Base-by-base conservation (phyloP, 1,284 basidiomycete species). In the Irpex sp. region DNA sequence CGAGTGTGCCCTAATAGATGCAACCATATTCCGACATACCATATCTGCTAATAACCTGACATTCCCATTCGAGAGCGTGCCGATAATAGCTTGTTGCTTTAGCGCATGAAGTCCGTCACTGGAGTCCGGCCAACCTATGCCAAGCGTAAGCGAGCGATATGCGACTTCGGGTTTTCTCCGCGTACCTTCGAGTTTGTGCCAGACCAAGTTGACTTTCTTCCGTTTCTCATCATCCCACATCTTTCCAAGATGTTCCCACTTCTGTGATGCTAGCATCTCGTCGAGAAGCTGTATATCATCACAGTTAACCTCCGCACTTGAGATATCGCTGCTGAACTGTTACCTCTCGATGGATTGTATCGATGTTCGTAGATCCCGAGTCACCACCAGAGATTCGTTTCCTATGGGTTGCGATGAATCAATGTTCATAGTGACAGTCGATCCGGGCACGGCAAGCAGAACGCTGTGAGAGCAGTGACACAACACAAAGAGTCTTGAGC, bases 41-140 rank as follows among this genome's bases (percentile, higher is more conserved):
- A 88, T 82, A 68, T 89, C 85, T 0, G 85, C 74, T 4, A 89
- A 76, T 2, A 88, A 75, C 13, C 83, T 76, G 47, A 86, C 75
- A 68, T 84, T 89, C 3, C 86, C 88, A 63, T 89, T 89, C 0
- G 88, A 88, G 0, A 90, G 75, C 2, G 82, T 77, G 0, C 78
- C 78, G 5, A 88, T 79, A 59, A 87, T 78, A 0, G 73, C 73
- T 7, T 82, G 70, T 59, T 83, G 80, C 75, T 84, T 85, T 56
- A 89, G 72, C 0, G 74, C 75, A 56, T 78, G 66, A 15, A 90
- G 74, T 0, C 85, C 85, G 0, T 77, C 73, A 6, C 78, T 70
- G 4, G 81, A 69, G 68, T 89, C 87, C 0, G 82, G 77, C 83
- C 87, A 89, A 2, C 79, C 87, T 87, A 9, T 40, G 15, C 1